phyloP scores from a whole-genome alignment of 768 basidiomycete genomes.

The Dioszegia crocea region DNA sequence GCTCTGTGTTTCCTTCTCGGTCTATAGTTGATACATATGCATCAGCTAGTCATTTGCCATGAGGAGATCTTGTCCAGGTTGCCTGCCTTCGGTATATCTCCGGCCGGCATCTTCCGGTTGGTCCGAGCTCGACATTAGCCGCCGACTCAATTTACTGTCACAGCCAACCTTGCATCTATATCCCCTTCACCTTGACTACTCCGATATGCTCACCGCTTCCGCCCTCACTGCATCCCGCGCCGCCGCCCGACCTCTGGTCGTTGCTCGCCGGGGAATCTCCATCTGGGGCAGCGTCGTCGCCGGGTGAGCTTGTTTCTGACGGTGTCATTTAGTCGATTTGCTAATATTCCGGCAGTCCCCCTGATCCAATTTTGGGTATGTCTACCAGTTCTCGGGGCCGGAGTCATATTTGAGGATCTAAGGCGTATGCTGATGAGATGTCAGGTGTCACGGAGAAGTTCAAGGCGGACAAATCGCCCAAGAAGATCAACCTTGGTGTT shows the following conservation, averaged over 20 bases:
- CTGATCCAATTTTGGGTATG: conserved; percentile 47
- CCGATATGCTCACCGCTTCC: not conserved
- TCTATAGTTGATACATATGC: too few species aligned
- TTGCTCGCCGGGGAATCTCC: conserved; percentile 5
- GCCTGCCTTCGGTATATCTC: too few species aligned
- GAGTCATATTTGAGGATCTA: not conserved
- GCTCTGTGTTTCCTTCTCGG: too few species aligned
- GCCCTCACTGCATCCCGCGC: conserved; percentile 1
- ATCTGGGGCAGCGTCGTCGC: conserved; percentile 43
- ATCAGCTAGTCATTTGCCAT: too few species aligned
- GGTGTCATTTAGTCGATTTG: not conserved
- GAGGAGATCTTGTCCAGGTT: too few species aligned
- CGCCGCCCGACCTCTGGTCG: not conserved
- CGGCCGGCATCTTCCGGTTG: too few species aligned
- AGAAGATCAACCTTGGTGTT: conserved; percentile 96
- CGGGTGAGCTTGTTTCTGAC: conserved; percentile 26
- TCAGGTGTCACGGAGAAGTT: conserved; percentile 77
- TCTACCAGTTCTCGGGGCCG: not conserved
- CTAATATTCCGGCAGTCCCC: conserved; percentile 28
- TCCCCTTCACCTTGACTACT: too few species aligned
- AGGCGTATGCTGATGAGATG: not conserved
- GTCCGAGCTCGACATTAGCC: too few species aligned
- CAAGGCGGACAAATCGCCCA: conserved; percentile 86
- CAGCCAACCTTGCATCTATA: not conserved
- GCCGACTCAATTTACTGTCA: too few species aligned